A percentile compares a stretch with the other conserved stretches of the same genome.
These are phyloP conservation scores for Colletotrichum melonis DNA, from an alignment of 2,329 filamentous ascomycete genomes.

Conservation along the genomic window DNA sequence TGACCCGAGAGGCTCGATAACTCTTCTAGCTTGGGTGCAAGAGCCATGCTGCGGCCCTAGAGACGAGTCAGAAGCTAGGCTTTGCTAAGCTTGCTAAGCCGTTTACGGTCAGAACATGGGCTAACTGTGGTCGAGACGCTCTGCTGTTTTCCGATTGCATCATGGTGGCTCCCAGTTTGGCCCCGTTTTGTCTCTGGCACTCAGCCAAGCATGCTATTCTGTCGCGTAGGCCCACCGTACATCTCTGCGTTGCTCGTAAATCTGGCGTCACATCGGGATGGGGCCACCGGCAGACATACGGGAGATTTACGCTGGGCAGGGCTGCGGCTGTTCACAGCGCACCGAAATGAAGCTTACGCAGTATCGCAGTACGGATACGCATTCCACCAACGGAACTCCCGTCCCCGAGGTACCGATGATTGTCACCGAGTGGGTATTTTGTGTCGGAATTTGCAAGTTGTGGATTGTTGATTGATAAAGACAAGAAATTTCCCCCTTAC, in stretches of 20 bases:
- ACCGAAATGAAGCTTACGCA: background rate
- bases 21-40: background rate
- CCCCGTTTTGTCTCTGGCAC: background rate
- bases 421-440: background rate
- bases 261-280: constrained; percentile 15
- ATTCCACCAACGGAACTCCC: background rate
- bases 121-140: background rate
- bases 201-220: no score
- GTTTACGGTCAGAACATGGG: background rate
- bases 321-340: constrained; percentile 3
- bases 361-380: no score
- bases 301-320: constrained; percentile 17
- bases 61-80: background rate
- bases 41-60: background rate
- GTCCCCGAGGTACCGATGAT: background rate
- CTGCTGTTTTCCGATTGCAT: constrained; percentile 17
- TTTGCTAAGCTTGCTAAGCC: background rate
- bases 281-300: background rate
- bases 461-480: background rate
- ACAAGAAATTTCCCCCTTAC: background rate
- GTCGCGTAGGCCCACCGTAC: background rate
- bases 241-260: constrained; percentile 19
- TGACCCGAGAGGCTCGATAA: constrained; percentile 15
- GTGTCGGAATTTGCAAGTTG: background rate
- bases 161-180: constrained; percentile 2